Evolutionary conservation across 306 rosid species (phyloP).

Genomic region (Alnus rubra): DNA sequence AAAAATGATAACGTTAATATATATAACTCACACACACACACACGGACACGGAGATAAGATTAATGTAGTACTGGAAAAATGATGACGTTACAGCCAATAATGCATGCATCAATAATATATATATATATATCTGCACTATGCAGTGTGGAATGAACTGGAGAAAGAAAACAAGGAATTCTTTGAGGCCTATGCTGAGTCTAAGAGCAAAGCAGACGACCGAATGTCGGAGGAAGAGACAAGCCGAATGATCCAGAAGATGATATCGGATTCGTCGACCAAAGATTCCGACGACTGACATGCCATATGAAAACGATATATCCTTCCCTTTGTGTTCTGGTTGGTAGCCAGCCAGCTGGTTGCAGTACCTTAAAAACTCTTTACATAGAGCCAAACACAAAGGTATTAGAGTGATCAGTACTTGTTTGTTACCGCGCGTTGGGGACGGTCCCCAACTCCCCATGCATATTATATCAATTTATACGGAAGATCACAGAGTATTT

Average conservation of each 20-base stretch:
- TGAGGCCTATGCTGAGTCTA: constrained; percentile 62
- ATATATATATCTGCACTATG: constrained; percentile 4
- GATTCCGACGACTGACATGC: constrained; percentile 39
- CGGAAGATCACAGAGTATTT: too few relatives aligned
- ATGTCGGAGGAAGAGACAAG: constrained; percentile 91
- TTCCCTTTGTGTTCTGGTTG: neutral
- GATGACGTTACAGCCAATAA: neutral
- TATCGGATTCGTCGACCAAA: constrained; percentile 70
- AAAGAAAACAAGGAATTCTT: constrained; percentile 90
- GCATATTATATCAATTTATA: too few relatives aligned
- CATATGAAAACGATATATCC: constrained; percentile 30
- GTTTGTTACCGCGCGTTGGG: too few relatives aligned
- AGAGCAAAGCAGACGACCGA: constrained; percentile 56
- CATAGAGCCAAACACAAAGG: too few relatives aligned
- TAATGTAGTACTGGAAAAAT: neutral
- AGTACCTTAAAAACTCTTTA: too few relatives aligned
- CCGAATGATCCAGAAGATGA: constrained; percentile 71
- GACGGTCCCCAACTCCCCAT: too few relatives aligned
- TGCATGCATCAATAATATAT: neutral
- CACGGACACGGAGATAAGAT: neutral
- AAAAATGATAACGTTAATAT: too few relatives aligned
- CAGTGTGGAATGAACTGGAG: constrained; percentile 94
- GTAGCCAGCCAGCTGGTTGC: too few relatives aligned
- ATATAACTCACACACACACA: neutral
- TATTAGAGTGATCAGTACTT: too few relatives aligned